Base-by-base conservation (phyloP, 2,329 filamentous ascomycete genomes). In the Fusarium tuaranense region DNA sequence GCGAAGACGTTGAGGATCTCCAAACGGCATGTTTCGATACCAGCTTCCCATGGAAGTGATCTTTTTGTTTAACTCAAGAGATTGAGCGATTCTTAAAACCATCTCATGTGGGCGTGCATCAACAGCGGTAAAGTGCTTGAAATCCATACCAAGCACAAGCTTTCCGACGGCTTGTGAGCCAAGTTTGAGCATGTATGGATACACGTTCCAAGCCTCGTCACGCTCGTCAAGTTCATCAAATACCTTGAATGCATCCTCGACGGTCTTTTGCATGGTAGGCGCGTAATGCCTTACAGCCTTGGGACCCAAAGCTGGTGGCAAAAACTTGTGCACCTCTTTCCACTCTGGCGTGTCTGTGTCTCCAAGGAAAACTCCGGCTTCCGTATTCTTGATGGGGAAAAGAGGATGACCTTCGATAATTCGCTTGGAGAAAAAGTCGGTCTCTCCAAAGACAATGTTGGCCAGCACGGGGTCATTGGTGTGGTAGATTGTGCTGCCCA, bases 271-370 rank as follows among this genome's bases (percentile, higher is more conserved):
- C 88, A 92, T 92, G 0, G 84, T 86, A 0, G 90, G 89, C 0
- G 88, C 86, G 70, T 92, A 92, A 73, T 92, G 90, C 1, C 87
- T 83, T 6, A 92, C 89, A 0, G 90, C 90, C 76, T 90, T 91
- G 36, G 90, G 89, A 0, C 86, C 86, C 13, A 92, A 82, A 0
- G 88, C 87, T 0, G 90, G 89, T 0, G 90, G 89, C 1, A 92
- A 73, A 79, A 91, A 92, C 78, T 92, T 92, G 83, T 92, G 91
- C 0, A 87, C 86, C 0, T 86, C 75, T 27, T 80, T 78, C 87
- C 87, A 90, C 65, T 86, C 83, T 18, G 85, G 82, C 0, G 85
- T 87, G 22, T 88, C 83, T 0, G 88, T 90, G 74, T 90, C 88
- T 70, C 85, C 83, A 5, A 86, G 69, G 73, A 88, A 88, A 38